Percentiles rank a stretch among this genome's conserved stretches.
These are phyloP conservation scores for Cercospora nicotianae DNA, from an alignment of 2,329 filamentous ascomycete species.

Conservation along the genomic window DNA sequence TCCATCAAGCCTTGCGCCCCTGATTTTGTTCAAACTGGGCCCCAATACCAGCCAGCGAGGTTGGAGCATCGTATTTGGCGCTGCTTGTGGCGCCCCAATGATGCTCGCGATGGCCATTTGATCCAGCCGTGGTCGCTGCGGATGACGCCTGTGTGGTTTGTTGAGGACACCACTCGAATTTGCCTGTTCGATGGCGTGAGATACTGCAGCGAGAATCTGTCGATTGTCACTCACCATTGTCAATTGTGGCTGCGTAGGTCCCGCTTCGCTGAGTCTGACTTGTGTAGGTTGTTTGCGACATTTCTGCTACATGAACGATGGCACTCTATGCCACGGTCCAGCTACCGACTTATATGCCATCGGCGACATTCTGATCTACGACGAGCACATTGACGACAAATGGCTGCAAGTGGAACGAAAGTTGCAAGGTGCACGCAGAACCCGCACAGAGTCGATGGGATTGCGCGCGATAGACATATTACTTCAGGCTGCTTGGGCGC, in stretches of 20 bases:
- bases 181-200: not conserved
- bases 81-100: not conserved
- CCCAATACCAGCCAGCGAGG: not conserved
- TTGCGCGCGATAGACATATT: not conserved
- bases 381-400: not conserved
- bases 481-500: not conserved
- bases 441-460: not conserved
- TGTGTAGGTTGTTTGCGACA: not conserved
- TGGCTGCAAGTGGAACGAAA: not conserved
- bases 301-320: not conserved
- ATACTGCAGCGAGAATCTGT: not conserved
- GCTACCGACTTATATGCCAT: not conserved
- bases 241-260: not conserved
- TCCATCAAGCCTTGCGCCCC: not conserved
- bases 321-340: not conserved
- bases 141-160: not conserved
- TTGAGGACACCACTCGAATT: not conserved
- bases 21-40: not conserved
- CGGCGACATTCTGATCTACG: not conserved
- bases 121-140: not conserved
- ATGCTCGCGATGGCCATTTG: not conserved
- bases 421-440: not conserved
- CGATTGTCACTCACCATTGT: not conserved
- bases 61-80: not conserved
- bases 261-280: not conserved